A percentile compares a stretch with the other conserved stretches of the same genome.
Conservation (phyloP, 2,329 filamentous ascomycete genomes). For the Hypoxylon sp. region DNA sequence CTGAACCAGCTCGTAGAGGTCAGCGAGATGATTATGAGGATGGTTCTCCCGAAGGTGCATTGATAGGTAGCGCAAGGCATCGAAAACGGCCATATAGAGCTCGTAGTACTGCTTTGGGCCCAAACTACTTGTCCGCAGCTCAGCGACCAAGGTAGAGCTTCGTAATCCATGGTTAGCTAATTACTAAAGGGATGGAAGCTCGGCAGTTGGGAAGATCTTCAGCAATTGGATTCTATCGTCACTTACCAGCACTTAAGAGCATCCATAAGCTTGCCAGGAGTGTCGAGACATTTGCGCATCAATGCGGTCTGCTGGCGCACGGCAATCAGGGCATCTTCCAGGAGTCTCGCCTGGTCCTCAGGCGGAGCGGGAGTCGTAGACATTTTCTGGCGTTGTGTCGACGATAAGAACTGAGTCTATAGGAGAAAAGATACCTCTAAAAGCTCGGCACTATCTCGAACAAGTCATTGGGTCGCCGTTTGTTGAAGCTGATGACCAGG, state of each 20-base stretch:
- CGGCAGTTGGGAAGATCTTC: conserved; percentile 7
- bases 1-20: conserved; percentile 97
- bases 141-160: conserved; percentile 97
- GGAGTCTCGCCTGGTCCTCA: conserved; percentile 89
- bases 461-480: conserved; percentile 37
- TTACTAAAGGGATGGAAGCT: conserved; percentile 46
- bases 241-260: conserved; percentile 98
- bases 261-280: conserved; percentile 98
- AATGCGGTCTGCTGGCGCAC: conserved; percentile 96
- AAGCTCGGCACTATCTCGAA: conserved; percentile 24
- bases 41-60: conserved; percentile 98
- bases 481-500: conserved; percentile 17
- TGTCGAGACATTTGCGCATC: conserved; percentile 98
- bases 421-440: conserved; percentile 19
- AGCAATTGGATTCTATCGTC: conserved; percentile 12
- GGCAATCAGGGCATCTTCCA: conserved; percentile 96
- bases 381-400: conserved; percentile 47
- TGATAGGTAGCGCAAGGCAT: conserved; percentile 94
- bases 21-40: conserved; percentile 96
- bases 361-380: conserved; percentile 70
- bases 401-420: conserved; percentile 13
- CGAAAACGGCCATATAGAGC: conserved; percentile 99
- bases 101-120: conserved; percentile 99
- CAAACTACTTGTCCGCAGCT: conserved; percentile 94
- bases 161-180: conserved; percentile 43